phyloP scores from a whole-genome alignment of 2,329 filamentous ascomycete species.

The Pseudogymnoascus sp. region DNA sequence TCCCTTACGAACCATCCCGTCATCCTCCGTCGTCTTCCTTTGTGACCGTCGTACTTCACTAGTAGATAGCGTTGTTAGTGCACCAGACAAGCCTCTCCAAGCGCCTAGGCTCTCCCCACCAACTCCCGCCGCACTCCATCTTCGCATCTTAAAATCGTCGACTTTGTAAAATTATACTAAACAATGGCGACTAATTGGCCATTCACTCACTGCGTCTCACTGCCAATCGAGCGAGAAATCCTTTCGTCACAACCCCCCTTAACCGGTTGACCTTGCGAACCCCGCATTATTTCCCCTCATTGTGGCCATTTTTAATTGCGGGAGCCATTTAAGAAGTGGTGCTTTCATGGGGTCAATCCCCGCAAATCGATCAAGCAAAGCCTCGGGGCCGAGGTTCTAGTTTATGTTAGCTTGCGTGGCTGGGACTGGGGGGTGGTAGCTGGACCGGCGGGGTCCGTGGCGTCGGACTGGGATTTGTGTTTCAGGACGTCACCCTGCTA shows the following conservation, averaged over 20 bases:
- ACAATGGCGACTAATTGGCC: neutral
- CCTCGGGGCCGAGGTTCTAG: slow-evolving; percentile 10
- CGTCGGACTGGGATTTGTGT: neutral
- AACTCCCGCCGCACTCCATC: neutral
- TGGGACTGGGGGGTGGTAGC: neutral
- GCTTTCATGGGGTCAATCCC: neutral
- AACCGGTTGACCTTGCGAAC: slow-evolving; percentile 6
- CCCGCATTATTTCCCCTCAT: neutral
- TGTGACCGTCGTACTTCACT: neutral
- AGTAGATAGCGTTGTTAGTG: neutral
- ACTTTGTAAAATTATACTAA: neutral
- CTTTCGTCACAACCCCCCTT: neutral
- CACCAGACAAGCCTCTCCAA: slow-evolving; percentile 3
- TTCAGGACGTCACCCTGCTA: neutral
- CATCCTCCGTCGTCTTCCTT: neutral
- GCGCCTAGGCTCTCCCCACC: neutral
- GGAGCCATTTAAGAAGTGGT: neutral
- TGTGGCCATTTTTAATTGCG: neutral
- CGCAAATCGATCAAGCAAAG: neutral
- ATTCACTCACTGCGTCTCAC: neutral
- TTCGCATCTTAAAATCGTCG: neutral
- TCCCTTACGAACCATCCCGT: neutral
- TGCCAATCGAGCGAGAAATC: neutral
- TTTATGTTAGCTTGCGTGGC: neutral
- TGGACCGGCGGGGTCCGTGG: neutral